Base-by-base conservation (phyloP, 2,329 filamentous ascomycete species). In the Colletotrichum tamarilloi region DNA sequence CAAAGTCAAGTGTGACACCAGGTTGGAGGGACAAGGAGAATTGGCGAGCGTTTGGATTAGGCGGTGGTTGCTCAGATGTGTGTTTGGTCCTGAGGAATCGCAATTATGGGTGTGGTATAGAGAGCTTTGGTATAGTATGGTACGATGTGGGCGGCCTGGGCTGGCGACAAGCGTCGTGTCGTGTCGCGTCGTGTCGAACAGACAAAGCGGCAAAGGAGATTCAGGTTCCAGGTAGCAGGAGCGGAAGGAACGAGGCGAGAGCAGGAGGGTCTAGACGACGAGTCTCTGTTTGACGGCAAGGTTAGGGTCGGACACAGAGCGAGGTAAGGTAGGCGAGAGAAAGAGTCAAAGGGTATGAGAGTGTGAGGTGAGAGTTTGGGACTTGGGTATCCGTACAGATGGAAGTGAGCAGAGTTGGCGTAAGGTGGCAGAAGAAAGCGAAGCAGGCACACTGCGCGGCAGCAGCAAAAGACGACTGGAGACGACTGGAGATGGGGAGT, bases 381-480 rank as follows among this genome's bases (percentile, higher is more conserved):
- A 19, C 12, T 19, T 42, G 38, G 38, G 38, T 42, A 42, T 42
- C 38, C 38, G 38, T 53, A 53, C 30, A 26, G 38, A 30, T 30
- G 28, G 28, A 74, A 38, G 19, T 24, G 35, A 59, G 57, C 26
- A 30, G 62, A 64, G 58, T 63, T 24, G 60, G 46, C 49, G 60
- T 35, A 35, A 35, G 32, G 32, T 53, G 60, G 60, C 32, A 46
- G 63, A 49, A 72, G 63, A 49, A 72, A 67, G 30, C 57, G 64
- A 58, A 60, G 68, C 56, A 58, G 58, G 52, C 42, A 62, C 35
- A 66, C 62, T 65, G 64, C 56, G 66, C 74, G 71, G 69, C 68
- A 70, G 67, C 38, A 68, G 64, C 53, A 64, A 62, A 58, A 38
- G 67, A 57, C 65, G 16, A 42, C 38, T 42, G 14, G 38, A 38